Evolutionary conservation across 441 rosid species (phyloP).

Genomic region (Biscutella auriculata): DNA sequence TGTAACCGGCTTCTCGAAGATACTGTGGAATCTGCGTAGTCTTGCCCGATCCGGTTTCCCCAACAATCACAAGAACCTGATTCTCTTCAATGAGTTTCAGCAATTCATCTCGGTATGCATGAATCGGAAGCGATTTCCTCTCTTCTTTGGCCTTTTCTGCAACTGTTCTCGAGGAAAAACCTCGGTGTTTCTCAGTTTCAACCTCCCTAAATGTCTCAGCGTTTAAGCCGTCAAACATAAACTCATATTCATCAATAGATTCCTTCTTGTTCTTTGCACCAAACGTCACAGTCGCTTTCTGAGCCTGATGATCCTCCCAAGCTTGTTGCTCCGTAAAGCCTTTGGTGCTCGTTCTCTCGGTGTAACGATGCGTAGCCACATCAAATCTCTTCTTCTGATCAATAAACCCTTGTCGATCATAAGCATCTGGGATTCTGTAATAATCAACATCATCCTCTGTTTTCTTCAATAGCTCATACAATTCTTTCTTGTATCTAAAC

Average conservation of each 20-base stretch:
- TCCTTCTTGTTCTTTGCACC: no score
- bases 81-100: background rate
- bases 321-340: slow-evolving; percentile 97
- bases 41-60: slow-evolving; percentile 98
- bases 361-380: slow-evolving; percentile 83
- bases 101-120: no score
- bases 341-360: slow-evolving; percentile 85
- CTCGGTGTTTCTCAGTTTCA: no score
- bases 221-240: no score
- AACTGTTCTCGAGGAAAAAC: no score
- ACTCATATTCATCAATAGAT: slow-evolving; percentile 46
- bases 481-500: slow-evolving; percentile 49
- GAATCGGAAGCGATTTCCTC: no score
- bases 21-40: slow-evolving; percentile 97
- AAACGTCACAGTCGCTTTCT: no score
- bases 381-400: slow-evolving; percentile 88
- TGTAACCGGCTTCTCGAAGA: slow-evolving; percentile 96
- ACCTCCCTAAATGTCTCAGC: no score
- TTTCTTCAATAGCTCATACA: slow-evolving; percentile 59
- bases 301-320: slow-evolving; percentile 99
- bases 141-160: no score
- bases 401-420: slow-evolving; percentile 72
- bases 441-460: slow-evolving; percentile 36
- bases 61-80: slow-evolving; percentile 92
- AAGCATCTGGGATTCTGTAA: slow-evolving; percentile 80